Percentiles rank a stretch among this genome's conserved stretches.
Conservation (phyloP, 2,329 filamentous ascomycete species). For the Trichoderma oligosporum region DNA sequence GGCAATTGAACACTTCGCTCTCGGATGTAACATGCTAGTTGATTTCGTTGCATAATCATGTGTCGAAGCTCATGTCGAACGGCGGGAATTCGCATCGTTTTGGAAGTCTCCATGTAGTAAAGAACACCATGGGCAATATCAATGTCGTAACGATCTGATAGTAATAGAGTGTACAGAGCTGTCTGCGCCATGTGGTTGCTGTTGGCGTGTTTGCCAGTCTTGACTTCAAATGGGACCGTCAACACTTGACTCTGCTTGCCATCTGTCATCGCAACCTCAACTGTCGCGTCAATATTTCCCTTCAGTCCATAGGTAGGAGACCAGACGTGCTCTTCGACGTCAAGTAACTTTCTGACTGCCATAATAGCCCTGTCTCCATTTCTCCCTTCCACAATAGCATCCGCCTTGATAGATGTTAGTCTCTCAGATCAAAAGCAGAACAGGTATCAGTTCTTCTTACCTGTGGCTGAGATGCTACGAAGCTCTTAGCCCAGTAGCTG, state of each 20-base stretch:
- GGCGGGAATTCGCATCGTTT: conserved; percentile 78
- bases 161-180: conserved; percentile 83
- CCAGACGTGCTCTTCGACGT: conserved; percentile 98
- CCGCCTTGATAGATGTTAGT: conserved; percentile 41
- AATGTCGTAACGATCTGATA: conserved; percentile 93
- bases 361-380: conserved; percentile 73
- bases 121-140: conserved; percentile 85
- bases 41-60: conserved; percentile 95
- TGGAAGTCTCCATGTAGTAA: conserved; percentile 91
- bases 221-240: conserved; percentile 90
- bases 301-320: conserved; percentile 96
- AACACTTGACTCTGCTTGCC: conserved; percentile 62
- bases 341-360: conserved; percentile 88
- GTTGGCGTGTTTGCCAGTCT: conserved; percentile 83
- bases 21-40: conserved; percentile 78
- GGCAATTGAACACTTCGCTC: conserved; percentile 77
- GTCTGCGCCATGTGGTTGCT: conserved; percentile 88
- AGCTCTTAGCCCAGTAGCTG: conserved; percentile 76
- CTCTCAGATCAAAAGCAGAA: not conserved
- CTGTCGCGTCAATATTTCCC: conserved; percentile 95
- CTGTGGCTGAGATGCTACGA: conserved; percentile 68
- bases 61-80: conserved; percentile 85
- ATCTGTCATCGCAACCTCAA: conserved; percentile 79
- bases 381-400: conserved; percentile 73
- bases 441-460: conserved; percentile 38